A percentile compares a stretch with the other conserved stretches of the same genome.
Conservation (phyloP, 208 protist genomes). For the Leishmania turanica region DNA sequence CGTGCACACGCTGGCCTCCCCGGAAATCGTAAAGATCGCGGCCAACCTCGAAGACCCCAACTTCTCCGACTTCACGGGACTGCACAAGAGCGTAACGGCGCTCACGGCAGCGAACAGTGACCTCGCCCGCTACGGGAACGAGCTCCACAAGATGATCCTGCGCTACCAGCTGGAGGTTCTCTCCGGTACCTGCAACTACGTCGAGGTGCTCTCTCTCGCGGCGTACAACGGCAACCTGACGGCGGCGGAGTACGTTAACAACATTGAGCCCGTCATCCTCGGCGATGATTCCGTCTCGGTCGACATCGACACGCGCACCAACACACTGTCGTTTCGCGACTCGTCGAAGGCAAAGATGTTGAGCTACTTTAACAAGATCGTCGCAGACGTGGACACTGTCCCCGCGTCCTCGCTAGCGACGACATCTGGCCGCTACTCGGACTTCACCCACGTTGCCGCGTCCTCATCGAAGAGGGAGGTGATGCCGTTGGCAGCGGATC, state of each 20-base stretch:
- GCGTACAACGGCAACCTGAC: slow-evolving; percentile 40
- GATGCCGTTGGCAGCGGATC: slow-evolving; percentile 35
- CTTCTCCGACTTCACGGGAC: slow-evolving; percentile 29
- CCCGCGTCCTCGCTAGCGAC: slow-evolving; percentile 26
- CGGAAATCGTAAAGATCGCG: slow-evolving; percentile 23
- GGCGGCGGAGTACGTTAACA: slow-evolving; percentile 59
- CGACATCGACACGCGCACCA: slow-evolving; percentile 74
- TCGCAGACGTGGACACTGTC: slow-evolving; percentile 25
- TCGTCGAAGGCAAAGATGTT: slow-evolving; percentile 67
- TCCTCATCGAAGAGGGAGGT: slow-evolving; percentile 20
- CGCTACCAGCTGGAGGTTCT: slow-evolving; percentile 62
- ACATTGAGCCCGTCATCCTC: slow-evolving; percentile 66
- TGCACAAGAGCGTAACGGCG: slow-evolving; percentile 32
- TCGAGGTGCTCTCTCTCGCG: slow-evolving; percentile 51
- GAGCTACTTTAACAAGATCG: slow-evolving; percentile 48
- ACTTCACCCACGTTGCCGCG: slow-evolving; percentile 23
- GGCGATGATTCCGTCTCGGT: slow-evolving; percentile 58
- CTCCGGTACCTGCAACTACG: slow-evolving; percentile 39
- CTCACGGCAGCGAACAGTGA: slow-evolving; percentile 26
- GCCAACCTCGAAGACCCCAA: slow-evolving; percentile 26
- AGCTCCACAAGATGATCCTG: slow-evolving; percentile 49
- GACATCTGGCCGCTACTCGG: slow-evolving; percentile 21
- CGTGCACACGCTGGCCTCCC: slow-evolving; percentile 14
- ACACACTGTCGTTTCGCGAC: slow-evolving; percentile 64
- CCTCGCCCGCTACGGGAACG: slow-evolving; percentile 29